Evolutionary conservation across 805 yeast species (phyloP).

Genomic region (Kuraishia capsulata): DNA sequence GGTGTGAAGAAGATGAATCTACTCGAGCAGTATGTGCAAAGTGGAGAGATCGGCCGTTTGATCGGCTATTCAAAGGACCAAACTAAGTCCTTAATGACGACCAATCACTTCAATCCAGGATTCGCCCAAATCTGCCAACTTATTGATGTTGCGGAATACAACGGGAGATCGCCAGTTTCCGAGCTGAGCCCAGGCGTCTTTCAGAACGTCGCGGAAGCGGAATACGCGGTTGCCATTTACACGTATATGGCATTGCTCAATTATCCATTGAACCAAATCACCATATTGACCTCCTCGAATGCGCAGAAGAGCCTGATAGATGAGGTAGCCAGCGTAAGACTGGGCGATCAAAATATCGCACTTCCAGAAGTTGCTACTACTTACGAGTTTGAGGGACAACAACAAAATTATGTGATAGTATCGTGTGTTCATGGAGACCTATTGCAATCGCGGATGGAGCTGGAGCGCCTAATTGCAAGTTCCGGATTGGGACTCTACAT

Average conservation of each 20-base stretch:
- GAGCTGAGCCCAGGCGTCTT: neutral
- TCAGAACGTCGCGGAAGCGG: neutral
- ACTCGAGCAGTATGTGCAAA: neutral
- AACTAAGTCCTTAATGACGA: neutral
- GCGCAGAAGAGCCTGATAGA: neutral
- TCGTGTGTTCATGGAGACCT: too few relatives aligned
- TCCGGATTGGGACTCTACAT: too few relatives aligned
- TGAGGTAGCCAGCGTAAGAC: neutral
- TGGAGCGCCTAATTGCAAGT: too few relatives aligned
- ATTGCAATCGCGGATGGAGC: too few relatives aligned
- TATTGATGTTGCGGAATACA: neutral
- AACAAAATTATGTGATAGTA: neutral
- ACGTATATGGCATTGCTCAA: neutral
- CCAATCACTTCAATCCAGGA: neutral
- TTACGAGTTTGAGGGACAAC: neutral
- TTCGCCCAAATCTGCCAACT: neutral
- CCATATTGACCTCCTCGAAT: neutral
- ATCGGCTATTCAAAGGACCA: neutral
- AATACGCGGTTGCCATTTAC: neutral
- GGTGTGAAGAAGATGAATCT: neutral
- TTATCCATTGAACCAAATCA: neutral
- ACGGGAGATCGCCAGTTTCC: neutral
- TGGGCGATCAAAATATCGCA: too few relatives aligned
- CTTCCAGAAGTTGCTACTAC: neutral
- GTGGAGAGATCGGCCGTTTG: neutral